These are phyloP conservation scores for Typha latifolia DNA, from an alignment of 176 grass and related monocot genomes.

Conservation along the genomic window DNA sequence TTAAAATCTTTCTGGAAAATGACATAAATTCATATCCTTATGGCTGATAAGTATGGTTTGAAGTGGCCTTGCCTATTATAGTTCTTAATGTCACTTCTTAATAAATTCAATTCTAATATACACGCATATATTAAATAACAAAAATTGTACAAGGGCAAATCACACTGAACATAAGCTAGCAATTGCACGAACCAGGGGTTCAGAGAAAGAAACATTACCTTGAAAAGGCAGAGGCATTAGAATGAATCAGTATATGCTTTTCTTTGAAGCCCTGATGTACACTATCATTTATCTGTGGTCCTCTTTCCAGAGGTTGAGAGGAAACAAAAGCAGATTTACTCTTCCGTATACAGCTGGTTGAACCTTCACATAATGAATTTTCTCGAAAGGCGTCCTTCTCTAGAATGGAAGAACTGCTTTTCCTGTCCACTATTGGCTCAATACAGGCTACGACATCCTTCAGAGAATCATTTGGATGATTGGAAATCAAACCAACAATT, in stretches of 20 bases:
- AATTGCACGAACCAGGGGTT: neutral
- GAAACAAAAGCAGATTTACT: conserved; percentile 32
- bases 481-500: conserved; percentile 31
- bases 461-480: conserved; percentile 21
- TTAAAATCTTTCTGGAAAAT: too few species aligned
- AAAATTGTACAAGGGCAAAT: neutral
- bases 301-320: conserved; percentile 33
- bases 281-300: conserved; percentile 28
- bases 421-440: conserved; percentile 28
- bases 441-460: conserved; percentile 32
- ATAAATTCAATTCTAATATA: neutral
- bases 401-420: conserved; percentile 27
- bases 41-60: neutral
- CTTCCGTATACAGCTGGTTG: conserved; percentile 25
- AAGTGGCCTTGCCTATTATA: neutral
- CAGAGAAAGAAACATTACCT: conserved; percentile 36
- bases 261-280: conserved; percentile 30
- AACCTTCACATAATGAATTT: conserved; percentile 30
- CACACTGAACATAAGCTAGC: neutral
- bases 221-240: conserved; percentile 76
- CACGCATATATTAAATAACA: neutral
- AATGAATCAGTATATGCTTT: conserved; percentile 79
- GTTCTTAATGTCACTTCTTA: neutral
- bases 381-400: conserved; percentile 20
- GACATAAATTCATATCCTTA: neutral